These are phyloP conservation scores for Hericium erinaceus DNA, from an alignment of 768 basidiomycete genomes.

Conservation along the genomic window DNA sequence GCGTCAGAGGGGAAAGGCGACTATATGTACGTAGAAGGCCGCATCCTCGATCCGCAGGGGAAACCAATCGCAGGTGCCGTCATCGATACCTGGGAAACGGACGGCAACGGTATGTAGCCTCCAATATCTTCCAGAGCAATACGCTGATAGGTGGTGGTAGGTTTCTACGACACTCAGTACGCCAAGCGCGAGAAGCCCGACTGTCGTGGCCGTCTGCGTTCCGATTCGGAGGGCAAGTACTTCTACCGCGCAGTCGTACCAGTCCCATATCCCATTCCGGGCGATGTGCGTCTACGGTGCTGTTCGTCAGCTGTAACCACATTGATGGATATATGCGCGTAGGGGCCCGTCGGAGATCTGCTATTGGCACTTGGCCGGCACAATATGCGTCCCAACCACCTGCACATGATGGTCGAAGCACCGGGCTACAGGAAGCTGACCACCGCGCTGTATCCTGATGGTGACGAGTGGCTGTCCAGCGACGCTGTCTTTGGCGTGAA, in stretches of 20 bases:
- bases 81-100: slow-evolving; percentile 84
- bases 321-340: background rate
- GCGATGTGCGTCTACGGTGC: slow-evolving; percentile 36
- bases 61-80: slow-evolving; percentile 53
- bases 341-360: slow-evolving; percentile 67
- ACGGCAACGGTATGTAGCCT: slow-evolving; percentile 39
- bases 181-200: slow-evolving; percentile 47
- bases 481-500: slow-evolving; percentile 83
- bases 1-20: slow-evolving; percentile 85
- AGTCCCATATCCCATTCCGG: slow-evolving; percentile 67
- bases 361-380: slow-evolving; percentile 52
- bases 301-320: too few relatives aligned
- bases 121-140: background rate
- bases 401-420: slow-evolving; percentile 68
- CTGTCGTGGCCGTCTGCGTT: slow-evolving; percentile 58
- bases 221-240: slow-evolving; percentile 54
- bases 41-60: slow-evolving; percentile 49
- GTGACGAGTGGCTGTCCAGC: slow-evolving; percentile 54
- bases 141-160: slow-evolving; percentile 13
- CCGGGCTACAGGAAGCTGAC: slow-evolving; percentile 63
- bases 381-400: slow-evolving; percentile 69
- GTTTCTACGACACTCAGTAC: slow-evolving; percentile 44
- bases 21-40: slow-evolving; percentile 74
- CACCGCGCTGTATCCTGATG: slow-evolving; percentile 69
- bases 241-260: slow-evolving; percentile 66